Conservation (phyloP, 441 rosid genomes). For the Iberis amara region DNA sequence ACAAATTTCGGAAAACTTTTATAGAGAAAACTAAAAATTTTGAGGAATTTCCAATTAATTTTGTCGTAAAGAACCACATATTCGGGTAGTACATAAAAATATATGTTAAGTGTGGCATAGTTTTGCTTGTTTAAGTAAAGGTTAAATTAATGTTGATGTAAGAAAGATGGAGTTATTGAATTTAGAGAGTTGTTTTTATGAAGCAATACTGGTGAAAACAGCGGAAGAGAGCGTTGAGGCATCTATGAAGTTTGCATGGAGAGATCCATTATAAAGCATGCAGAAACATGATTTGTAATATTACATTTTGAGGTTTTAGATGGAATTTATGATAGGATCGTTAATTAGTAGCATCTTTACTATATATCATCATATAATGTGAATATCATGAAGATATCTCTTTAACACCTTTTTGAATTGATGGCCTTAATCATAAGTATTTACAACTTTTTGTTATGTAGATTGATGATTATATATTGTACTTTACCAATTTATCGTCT, state of each 20-base stretch:
- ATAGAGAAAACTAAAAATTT: too few species aligned
- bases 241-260: conserved; percentile 12
- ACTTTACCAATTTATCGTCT: too few species aligned
- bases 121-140: neutral
- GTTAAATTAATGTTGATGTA: neutral
- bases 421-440: too few species aligned
- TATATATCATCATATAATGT: neutral
- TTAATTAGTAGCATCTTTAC: too few species aligned
- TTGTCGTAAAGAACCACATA: too few species aligned
- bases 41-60: too few species aligned
- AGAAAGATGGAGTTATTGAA: conserved; percentile 11
- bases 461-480: too few species aligned
- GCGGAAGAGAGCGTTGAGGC: conserved; percentile 24
- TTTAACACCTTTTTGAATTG: too few species aligned
- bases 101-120: too few species aligned
- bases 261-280: neutral
- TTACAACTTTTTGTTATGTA: too few species aligned
- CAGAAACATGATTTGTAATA: conserved; percentile 3
- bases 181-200: conserved; percentile 14
- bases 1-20: too few species aligned
- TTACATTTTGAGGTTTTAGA: conserved; percentile 1
- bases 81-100: too few species aligned
- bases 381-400: neutral
- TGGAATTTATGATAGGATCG: neutral
- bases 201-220: conserved; percentile 25